Conservation (phyloP, 2,329 filamentous ascomycete species). For the Pyrenochaeta sp. region DNA sequence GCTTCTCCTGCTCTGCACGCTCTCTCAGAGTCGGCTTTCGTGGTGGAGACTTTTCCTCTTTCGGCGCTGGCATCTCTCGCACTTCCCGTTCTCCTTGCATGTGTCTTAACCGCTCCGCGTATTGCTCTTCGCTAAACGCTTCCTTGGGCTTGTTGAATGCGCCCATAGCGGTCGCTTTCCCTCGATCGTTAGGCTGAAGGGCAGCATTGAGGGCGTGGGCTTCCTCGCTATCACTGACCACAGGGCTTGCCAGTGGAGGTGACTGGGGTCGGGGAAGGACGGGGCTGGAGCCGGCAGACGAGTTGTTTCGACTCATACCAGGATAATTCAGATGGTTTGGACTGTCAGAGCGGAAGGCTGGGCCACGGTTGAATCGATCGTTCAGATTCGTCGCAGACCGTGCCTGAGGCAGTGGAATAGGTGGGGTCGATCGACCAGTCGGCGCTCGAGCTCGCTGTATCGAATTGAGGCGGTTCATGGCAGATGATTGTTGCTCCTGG, state of each 20-base stretch:
- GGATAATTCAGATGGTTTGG: conserved; percentile 54
- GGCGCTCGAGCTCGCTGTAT: conserved; percentile 67
- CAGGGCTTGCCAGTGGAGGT: conserved; percentile 70
- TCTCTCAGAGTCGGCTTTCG: conserved; percentile 42
- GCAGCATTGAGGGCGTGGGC: conserved; percentile 65
- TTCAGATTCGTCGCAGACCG: conserved; percentile 59
- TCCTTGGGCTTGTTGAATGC: conserved; percentile 76
- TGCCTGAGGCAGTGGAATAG: conserved; percentile 52
- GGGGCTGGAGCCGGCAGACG: conserved; percentile 52
- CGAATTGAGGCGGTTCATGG: conserved; percentile 81
- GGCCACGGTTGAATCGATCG: conserved; percentile 53
- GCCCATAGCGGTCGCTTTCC: conserved; percentile 80
- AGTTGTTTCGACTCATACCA: conserved; percentile 44
- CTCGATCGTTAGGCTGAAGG: conserved; percentile 77
- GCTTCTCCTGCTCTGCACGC: conserved; percentile 46
- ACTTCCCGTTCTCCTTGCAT: conserved; percentile 78
- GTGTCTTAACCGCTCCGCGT: conserved; percentile 80
- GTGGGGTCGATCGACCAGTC: conserved; percentile 62
- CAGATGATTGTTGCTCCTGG: conserved; percentile 80
- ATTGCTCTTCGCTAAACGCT: conserved; percentile 85
- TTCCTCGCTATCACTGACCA: conserved; percentile 78
- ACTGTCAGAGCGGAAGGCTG: conserved; percentile 55
- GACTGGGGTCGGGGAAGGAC: conserved; percentile 51
- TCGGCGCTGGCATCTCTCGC: conserved; percentile 36
- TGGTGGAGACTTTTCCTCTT: conserved; percentile 30